Evolutionary conservation across 768 basidiomycete species (phyloP), one percentile per base, ranked within the genome.

Genomic region (Calocera viscosa): DNA sequence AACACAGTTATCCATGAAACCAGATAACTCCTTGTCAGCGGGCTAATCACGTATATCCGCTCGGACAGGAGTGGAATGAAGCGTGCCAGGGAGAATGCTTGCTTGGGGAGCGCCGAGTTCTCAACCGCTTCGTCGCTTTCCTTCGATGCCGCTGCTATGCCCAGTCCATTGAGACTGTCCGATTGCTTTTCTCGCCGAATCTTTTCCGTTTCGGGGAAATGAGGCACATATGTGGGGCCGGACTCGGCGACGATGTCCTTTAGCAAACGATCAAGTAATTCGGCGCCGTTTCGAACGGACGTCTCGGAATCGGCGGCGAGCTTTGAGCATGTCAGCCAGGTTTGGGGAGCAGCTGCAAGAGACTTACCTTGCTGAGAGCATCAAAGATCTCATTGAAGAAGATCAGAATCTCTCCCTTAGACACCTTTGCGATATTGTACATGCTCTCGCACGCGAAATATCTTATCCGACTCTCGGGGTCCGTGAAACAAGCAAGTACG

Each of bases 301-400:
- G 91, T 72, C 71, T 98, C 95, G 0, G 92, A 89, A 75, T 99
- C 96, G 24, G 95, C 91, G 10, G 92, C 90, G 68, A 99, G 90
- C 95, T 98, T 73, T 22, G 66, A 19, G 40, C 14, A 67, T 33
- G 33, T 43, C 17, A 38, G 16, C 19, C 19, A 19, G 19, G 14
- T 28, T 32, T 8, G 26, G 32, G 38, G 7, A 32, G 14, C 3
- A 24, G n/a, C 12, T 34, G 10, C 7, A 19, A 10, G 38, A 49
- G n/a, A 72, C 83, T 67, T 72, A 94, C 95, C 82, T 97, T 98
- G 81, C 91, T 94, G 69, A 98, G 81, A 0, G 94, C 89, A 77
- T 98, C 96, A 72, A 99, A 99, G 66, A 98, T 92, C 67, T 94
- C 93, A 73, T 99, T 99, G 80, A 97, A 99, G 75, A 94, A 96